Evolutionary conservation across 2,329 filamentous ascomycete genomes (phyloP).

Genomic region (Nigrospora sphaerica): DNA sequence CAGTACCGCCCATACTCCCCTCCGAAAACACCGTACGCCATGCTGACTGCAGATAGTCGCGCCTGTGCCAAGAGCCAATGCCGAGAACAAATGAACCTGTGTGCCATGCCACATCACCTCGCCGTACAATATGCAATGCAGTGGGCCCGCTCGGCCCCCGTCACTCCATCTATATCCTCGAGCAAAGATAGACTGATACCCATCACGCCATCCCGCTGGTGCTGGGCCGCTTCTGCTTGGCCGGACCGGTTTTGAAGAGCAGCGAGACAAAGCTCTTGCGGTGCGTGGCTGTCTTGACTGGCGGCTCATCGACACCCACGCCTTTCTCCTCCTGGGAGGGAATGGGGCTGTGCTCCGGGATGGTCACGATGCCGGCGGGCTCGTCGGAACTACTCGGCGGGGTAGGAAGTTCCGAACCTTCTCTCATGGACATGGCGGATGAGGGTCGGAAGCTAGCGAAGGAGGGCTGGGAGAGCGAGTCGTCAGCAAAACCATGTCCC

Average conservation of each 20-base stretch:
- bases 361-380: constrained; percentile 17
- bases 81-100: too few relatives aligned
- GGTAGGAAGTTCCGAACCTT: constrained; percentile 12
- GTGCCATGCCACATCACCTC: too few relatives aligned
- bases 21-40: too few relatives aligned
- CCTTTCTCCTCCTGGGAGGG: constrained; percentile 17
- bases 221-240: background rate
- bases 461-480: constrained; percentile 14
- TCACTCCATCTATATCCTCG: too few relatives aligned
- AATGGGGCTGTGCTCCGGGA: constrained; percentile 6
- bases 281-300: constrained; percentile 14
- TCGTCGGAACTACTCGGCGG: constrained; percentile 19
- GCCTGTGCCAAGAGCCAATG: too few relatives aligned
- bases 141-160: too few relatives aligned
- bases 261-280: constrained; percentile 20
- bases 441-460: constrained; percentile 20
- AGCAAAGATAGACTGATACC: too few relatives aligned
- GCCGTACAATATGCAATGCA: too few relatives aligned
- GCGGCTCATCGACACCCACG: constrained; percentile 12
- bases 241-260: constrained; percentile 14
- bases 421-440: constrained; percentile 7
- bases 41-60: too few relatives aligned
- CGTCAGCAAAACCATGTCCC: background rate
- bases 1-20: too few relatives aligned
- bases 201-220: background rate